Base-by-base conservation (phyloP, 2,329 filamentous ascomycete genomes). In the Cercospora sesami region DNA sequence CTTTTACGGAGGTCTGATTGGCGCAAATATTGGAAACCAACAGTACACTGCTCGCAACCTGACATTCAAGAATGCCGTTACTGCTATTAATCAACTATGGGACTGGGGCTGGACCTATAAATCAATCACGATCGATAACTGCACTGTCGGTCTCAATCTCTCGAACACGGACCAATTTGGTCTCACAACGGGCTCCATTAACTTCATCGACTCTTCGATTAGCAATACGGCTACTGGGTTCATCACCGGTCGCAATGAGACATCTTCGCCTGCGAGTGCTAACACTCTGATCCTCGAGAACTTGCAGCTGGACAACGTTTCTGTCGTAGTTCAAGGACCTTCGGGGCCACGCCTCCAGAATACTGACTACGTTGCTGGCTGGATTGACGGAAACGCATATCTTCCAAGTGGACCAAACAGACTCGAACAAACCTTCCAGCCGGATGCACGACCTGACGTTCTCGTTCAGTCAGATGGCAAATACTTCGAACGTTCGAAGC, bases 251-350 rank as follows among this genome's bases (percentile, higher is more conserved):
- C 82, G 81, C 71, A 77, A 78, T 14, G 71, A 78, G 14, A 77
- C 75, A 33, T 81, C 80, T 23, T 78, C 82, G 31, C 82, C 81
- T 4, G 77, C 77, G 4, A 80, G 79, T 28, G 83, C 79, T 33
- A 83, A 82, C n/a, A 83, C 80, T 64, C 64, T 88, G 42, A 83
- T 87, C 12, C 68, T 89, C 36, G 86, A 89, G 71, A 88, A 87
- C 63, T 78, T 87, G 16, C 72, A 77, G 12, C 75, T 89, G 16
- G 78, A 79, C 28, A 86, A 86, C 63, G 84, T 86, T 3, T 78
- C 75, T 3, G 75, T 79, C 12, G 83, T 81, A 10, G 78, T 85
- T 3, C 74, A 80, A 64, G 80, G 78, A 5, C 73, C 78, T 7
- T 76, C 75, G 30, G 78, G 77, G 4, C 72, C 75, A 1, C 78